Evolutionary conservation across 2,329 filamentous ascomycete species (phyloP), one percentile per base, ranked within the genome.

Genomic region (Ilyonectria robusta): DNA sequence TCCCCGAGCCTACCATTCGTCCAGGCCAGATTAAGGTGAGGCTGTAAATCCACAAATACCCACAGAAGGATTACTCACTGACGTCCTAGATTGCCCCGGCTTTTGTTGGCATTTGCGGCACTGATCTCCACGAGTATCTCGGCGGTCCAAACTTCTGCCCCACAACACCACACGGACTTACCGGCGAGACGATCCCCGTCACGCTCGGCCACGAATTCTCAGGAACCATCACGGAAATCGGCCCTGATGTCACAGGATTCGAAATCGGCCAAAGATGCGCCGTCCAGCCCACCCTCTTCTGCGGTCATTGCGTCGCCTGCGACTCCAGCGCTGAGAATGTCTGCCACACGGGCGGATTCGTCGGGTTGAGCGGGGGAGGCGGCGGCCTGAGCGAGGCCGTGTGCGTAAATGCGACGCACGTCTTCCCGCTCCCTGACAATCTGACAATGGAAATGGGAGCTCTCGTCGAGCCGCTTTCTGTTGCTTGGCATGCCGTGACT

Each of bases 171-270:
- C 90, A 92, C 72, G 85, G 85, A 2, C 77, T 91, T 23, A 92
- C 89, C 0, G 81, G 84, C 35, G 87, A 88, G 63, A 82, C 81
- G 1, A 83, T 88, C 40, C 90, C 89, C 4, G 83, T 91, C 10
- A 89, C 85, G 0, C 81, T 92, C 10, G 90, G 91, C 29, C 90
- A 92, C 73, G 91, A 92, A 74, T 90, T 92, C 77, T 87, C 85
- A 4, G 90, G 90, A 11, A 84, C 84, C 2, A 81, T 92, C 35
- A 82, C 85, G 11, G 87, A 90, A 70, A 79, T 92, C n/a, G 89
- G 89, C 0, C 73, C 81, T 0, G 83, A 79, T 1, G 85, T 89
- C 2, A 78, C 73, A 0, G 76, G 76, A 10, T 79, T 91, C 54
- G 80, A 83, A 48, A 75, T 86, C 1, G 89, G 89, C 1, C 86